Conservation (phyloP, 139 green algal species). For the Chlorella sp. region DNA sequence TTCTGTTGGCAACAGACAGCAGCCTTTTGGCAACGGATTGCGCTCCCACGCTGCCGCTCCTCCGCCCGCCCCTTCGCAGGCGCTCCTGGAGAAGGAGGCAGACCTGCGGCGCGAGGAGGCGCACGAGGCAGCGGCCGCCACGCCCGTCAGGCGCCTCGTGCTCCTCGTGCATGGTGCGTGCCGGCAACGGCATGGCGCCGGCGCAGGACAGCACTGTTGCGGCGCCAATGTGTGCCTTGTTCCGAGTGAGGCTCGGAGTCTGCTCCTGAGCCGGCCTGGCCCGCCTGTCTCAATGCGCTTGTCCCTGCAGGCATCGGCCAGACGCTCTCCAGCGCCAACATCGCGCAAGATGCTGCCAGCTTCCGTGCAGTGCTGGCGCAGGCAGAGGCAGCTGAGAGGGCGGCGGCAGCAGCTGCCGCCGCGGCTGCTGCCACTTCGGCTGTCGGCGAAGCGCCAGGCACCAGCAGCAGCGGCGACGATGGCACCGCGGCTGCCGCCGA, state of each 20-base stretch:
- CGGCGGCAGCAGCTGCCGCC: constrained; percentile 5
- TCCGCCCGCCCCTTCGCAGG: background rate
- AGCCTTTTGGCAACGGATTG: too few relatives aligned
- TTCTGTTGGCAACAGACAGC: background rate
- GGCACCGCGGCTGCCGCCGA: background rate
- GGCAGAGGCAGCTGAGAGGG: too few relatives aligned
- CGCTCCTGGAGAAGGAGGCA: constrained; percentile 39
- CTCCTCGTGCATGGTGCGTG: constrained; percentile 81
- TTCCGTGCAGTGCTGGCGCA: constrained; percentile 22
- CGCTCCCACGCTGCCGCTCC: too few relatives aligned
- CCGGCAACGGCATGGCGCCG: too few relatives aligned
- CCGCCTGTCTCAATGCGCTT: too few relatives aligned
- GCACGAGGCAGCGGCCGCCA: constrained; percentile 31
- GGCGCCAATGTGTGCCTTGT: background rate
- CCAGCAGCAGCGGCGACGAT: background rate
- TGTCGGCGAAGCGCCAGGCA: background rate
- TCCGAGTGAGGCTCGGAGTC: too few relatives aligned
- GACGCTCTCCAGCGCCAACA: constrained; percentile 42
- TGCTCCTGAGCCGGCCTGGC: too few relatives aligned
- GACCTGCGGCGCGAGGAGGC: constrained; percentile 42
- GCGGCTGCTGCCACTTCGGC: background rate
- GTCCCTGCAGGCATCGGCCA: too few relatives aligned
- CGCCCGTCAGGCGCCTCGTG: constrained; percentile 49
- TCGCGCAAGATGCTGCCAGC: constrained; percentile 14
- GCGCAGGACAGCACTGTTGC: too few relatives aligned